A percentile compares a stretch with the other conserved stretches of the same genome.
Conservation (phyloP, 495 filamentous ascomycete genomes). For the Venustampulla echinocandica region DNA sequence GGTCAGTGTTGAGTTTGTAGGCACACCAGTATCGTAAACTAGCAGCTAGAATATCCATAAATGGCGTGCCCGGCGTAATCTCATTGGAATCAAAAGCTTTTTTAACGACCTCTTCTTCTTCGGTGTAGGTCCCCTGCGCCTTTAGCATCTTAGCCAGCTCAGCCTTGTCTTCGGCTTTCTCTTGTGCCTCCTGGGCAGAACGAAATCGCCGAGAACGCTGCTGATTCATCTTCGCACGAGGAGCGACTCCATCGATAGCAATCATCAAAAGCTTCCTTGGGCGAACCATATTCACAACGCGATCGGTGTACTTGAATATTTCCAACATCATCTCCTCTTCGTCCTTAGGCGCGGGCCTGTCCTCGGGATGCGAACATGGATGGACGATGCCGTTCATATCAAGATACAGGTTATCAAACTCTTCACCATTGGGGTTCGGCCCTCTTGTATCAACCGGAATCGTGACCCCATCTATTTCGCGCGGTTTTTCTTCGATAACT, state of each 20-base stretch:
- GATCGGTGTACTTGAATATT: constrained; percentile 93
- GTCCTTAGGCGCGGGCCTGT: constrained; percentile 77
- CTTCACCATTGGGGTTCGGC: constrained; percentile 94
- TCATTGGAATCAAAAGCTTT: constrained; percentile 98
- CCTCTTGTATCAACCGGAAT: constrained; percentile 76
- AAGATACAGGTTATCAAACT: constrained; percentile 94
- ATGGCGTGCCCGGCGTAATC: constrained; percentile 95
- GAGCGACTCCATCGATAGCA: constrained; percentile 92
- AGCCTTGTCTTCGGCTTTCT: constrained; percentile 86
- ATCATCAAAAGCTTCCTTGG: constrained; percentile 95
- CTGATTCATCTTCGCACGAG: constrained; percentile 95
- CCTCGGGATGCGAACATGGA: constrained; percentile 96
- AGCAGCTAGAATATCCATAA: constrained; percentile 94
- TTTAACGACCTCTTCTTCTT: constrained; percentile 60
- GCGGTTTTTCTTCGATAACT: constrained; percentile 77
- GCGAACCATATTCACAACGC: constrained; percentile 96
- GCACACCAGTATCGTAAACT: constrained; percentile 91
- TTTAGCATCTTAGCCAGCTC: constrained; percentile 75
- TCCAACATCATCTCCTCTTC: constrained; percentile 99
- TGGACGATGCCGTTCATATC: constrained; percentile 99
- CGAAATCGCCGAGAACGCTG: constrained; percentile 87
- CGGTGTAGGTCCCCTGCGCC: constrained; percentile 54
- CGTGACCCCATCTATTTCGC: constrained; percentile 61
- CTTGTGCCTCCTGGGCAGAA: constrained; percentile 85
- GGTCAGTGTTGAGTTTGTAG: constrained; percentile 95